Base-by-base conservation (phyloP, 2,329 filamentous ascomycete genomes). In the Chaetomiaceae sp. region DNA sequence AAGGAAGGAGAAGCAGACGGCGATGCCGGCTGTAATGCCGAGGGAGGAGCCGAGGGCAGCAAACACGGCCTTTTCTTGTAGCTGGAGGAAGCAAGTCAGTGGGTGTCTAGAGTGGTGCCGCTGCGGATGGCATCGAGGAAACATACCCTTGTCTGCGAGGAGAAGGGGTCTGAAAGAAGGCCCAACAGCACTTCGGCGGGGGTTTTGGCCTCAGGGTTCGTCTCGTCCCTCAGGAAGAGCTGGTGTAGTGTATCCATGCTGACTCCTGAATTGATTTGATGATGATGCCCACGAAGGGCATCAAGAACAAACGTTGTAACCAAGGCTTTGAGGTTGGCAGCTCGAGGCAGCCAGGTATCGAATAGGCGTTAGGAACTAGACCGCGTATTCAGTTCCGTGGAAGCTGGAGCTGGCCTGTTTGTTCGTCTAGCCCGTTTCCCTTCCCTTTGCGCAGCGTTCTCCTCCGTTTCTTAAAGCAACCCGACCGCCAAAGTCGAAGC, bases 1-100 rank as follows among this genome's bases (percentile, higher is more conserved):
- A 51, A 97, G 77, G 63, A 96, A 75, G 58, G 90, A 96, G 77
- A 97, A 99, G 59, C 84, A 72, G 54, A 95, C 67, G 57, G 89
- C 85, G 62, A 96, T 85, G 61, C 84, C 76, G 58, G 80, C 65
- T 8, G 90, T 89, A 65, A 94, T 75, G 51, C 82, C 87, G 40
- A 96, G 67, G 3, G 92, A 95, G 20, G 87, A 90, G 58, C 77
- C 87, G 40, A 97, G 73, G 44, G 91, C 90, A 54, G 89, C 86
- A 71, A 85, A 84, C 55, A 96, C 78, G 38, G 90, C 86, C 53
- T 79, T 71, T 65, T 74, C 65, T 64, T 71, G 69, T 34, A 78
- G 67, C 75, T 78, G 57, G 23, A 38, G 41, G 23, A n/a, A 18
- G 30, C 2, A 7, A n/a, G 49, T 58, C 25, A 60, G 43, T 45